phyloP scores from a whole-genome alignment of 371 early-diverging fungal genomes.

The Haplosporangium sp. region DNA sequence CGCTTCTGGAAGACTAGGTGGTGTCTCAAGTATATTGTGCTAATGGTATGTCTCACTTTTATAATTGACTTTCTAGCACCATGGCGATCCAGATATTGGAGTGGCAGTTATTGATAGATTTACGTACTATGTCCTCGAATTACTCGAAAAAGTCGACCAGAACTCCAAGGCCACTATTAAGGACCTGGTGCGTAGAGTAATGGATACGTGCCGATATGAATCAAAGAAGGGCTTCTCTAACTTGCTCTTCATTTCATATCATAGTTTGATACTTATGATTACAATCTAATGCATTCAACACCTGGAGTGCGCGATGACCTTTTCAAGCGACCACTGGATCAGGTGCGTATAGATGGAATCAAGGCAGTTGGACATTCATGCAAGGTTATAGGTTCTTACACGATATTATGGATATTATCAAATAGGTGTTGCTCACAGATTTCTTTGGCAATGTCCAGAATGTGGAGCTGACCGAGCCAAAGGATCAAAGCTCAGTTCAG shows the following conservation, averaged over 20 bases:
- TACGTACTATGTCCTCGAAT: constrained; percentile 93
- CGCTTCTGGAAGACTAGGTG: neutral
- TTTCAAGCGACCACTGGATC: constrained; percentile 76
- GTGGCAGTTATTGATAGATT: constrained; percentile 97
- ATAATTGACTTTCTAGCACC: constrained; percentile 69
- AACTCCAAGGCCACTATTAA: constrained; percentile 80
- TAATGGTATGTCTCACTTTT: neutral
- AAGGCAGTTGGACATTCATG: too few species aligned
- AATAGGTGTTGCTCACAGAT: constrained; percentile 85
- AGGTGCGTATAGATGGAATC: constrained; percentile 55
- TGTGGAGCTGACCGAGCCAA: constrained; percentile 77
- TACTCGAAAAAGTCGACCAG: constrained; percentile 85
- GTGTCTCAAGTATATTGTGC: neutral
- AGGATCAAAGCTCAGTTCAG: constrained; percentile 23
- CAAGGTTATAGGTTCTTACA: too few species aligned
- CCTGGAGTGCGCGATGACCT: constrained; percentile 89
- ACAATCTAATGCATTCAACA: constrained; percentile 76
- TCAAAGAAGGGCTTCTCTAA: neutral
- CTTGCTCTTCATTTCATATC: neutral
- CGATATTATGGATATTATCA: neutral
- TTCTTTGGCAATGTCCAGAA: constrained; percentile 95
- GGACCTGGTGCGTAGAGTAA: constrained; percentile 67
- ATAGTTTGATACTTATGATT: constrained; percentile 86
- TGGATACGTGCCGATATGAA: neutral
- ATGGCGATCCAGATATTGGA: constrained; percentile 90